phyloP scores from a whole-genome alignment of 495 filamentous ascomycete species.

The Podospora didyma region DNA sequence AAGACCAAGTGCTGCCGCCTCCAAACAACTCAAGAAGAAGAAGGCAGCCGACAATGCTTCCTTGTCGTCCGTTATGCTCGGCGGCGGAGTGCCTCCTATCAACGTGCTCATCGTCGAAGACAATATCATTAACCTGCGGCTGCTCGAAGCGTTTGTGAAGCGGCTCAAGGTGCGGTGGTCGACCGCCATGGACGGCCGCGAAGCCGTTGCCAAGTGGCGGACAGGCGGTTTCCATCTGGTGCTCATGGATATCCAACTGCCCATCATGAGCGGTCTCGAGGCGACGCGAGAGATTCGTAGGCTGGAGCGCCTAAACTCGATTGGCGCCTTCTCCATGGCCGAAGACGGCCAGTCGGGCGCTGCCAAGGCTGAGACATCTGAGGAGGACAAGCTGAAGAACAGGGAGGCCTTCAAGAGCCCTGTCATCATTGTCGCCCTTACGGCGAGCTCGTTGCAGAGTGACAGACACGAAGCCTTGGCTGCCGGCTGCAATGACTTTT shows the following conservation, averaged over 20 bases:
- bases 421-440: slow-evolving; percentile 96
- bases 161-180: slow-evolving; percentile 96
- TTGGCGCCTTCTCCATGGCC: slow-evolving; percentile 71
- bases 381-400: slow-evolving; percentile 67
- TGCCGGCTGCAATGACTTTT: slow-evolving; percentile 95
- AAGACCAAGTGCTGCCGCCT: slow-evolving; percentile 26
- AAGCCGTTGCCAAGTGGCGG: slow-evolving; percentile 89
- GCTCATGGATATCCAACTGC: slow-evolving; percentile 97
- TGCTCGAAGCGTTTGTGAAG: slow-evolving; percentile 95
- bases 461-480: slow-evolving; percentile 93
- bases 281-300: slow-evolving; percentile 96
- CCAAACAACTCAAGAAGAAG: slow-evolving; percentile 53
- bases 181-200: slow-evolving; percentile 88
- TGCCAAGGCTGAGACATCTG: slow-evolving; percentile 35
- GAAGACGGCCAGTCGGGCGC: not conserved
- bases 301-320: slow-evolving; percentile 81
- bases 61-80: slow-evolving; percentile 65
- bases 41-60: slow-evolving; percentile 46
- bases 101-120: slow-evolving; percentile 98
- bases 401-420: slow-evolving; percentile 84
- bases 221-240: slow-evolving; percentile 95
- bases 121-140: slow-evolving; percentile 92
- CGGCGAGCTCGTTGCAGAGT: slow-evolving; percentile 86
- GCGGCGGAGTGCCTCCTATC: slow-evolving; percentile 87
- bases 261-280: slow-evolving; percentile 93